Conservation (phyloP, 192 early-diverging fungal genomes). For the Cladochytrium replicatum region DNA sequence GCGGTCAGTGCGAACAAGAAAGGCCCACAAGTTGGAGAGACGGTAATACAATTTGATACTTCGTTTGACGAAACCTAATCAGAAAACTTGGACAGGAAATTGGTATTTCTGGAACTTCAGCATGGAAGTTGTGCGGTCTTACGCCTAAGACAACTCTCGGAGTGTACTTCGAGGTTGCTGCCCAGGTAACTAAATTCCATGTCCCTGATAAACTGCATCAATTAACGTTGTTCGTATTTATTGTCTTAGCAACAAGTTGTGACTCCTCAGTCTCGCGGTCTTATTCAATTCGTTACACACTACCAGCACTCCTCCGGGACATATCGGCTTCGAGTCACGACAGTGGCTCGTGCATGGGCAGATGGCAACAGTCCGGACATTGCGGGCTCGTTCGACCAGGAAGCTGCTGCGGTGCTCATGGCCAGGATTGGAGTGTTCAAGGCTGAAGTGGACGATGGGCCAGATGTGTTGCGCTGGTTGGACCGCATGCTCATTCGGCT, state of each 20-base stretch:
- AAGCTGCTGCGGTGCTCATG: constrained; percentile 95
- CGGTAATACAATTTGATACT: constrained; percentile 25
- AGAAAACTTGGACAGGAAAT: constrained; percentile 80
- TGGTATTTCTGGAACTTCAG: constrained; percentile 89
- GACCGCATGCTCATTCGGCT: constrained; percentile 97
- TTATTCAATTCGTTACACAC: constrained; percentile 91
- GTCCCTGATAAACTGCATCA: background rate
- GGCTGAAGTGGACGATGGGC: constrained; percentile 92
- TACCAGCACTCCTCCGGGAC: constrained; percentile 93
- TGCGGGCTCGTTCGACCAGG: constrained; percentile 90
- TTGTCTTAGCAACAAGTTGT: constrained; percentile 54
- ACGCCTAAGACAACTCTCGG: constrained; percentile 75
- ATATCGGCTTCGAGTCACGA: constrained; percentile 86
- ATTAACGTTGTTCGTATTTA: background rate
- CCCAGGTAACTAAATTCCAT: constrained; percentile 41
- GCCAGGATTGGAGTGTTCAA: constrained; percentile 93
- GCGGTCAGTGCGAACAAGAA: constrained; percentile 87
- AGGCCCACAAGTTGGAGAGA: constrained; percentile 82
- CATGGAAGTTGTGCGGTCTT: constrained; percentile 90
- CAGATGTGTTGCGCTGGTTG: constrained; percentile 93
- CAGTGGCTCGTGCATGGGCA: constrained; percentile 73
- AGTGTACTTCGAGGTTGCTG: constrained; percentile 95
- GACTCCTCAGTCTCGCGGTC: constrained; percentile 69
- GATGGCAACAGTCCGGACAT: constrained; percentile 80
- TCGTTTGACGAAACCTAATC: background rate